Base-by-base conservation (phyloP, 805 yeast species). In the Starmerella potacharoeniae region DNA sequence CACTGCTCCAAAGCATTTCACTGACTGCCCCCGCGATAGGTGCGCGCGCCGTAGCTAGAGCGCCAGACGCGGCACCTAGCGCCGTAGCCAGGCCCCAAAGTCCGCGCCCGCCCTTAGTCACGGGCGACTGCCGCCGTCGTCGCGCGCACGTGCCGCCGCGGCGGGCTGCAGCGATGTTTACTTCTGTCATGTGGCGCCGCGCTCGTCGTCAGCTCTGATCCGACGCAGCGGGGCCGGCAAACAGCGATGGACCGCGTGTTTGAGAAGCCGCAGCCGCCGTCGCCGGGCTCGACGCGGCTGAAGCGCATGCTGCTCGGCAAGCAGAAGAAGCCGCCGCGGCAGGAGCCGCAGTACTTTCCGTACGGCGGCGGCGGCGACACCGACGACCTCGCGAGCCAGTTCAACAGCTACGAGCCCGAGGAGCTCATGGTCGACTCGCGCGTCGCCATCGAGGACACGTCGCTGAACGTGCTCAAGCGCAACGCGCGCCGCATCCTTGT, bases 381-480 rank as follows among this genome's bases (percentile, higher is more conserved):
- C 30, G 37, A 17, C 33, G 31, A 22, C 39, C 31, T 31, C 36
- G 51, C 46, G 34, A 41, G 16, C 54, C 53, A 13, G 9, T 45
- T 11, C 36, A 16, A 49, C 31, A 55, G 54, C 41, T 60, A 60
- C 46, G 64, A 61, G 54, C 63, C 64, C 14, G 59, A 55, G 11
- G 58, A 54, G 43, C 17, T 40, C 8, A 58, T 61, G 62, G 45
- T 40, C 7, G 64, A 61, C 17, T 44, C 54, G 5, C 42, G 22
- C 22, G 58, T 61, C 6, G 31, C 41, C 4, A 10, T 55, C 1
- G 56, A 56, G n/a, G 44, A 46, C 5, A 36, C 49, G 7, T 41
- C 50, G 28, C 37, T 34, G 40, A 17, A 22, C 4, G 31, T 42
- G 8, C 45, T 59, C n/a, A 35, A 51, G 8, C 55, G 45, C 7